Conservation (phyloP, 164 flowering plant species). For the Brasenia schreberi region DNA sequence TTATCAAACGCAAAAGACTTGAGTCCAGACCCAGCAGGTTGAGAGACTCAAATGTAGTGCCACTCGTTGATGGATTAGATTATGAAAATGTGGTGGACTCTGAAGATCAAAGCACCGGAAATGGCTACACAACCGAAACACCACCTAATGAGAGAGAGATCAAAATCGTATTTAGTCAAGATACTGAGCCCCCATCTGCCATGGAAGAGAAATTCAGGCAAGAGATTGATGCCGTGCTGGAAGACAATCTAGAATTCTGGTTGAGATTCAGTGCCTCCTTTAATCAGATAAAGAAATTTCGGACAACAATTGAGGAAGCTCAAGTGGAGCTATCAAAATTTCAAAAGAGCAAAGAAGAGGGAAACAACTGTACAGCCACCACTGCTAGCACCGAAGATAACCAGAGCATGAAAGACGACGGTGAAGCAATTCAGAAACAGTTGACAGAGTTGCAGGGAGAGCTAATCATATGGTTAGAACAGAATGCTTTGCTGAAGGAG, state of each 20-base stretch:
- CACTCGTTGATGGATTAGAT: neutral
- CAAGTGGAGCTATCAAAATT: slow-evolving; percentile 26
- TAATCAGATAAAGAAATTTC: slow-evolving; percentile 59
- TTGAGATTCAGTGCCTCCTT: slow-evolving; percentile 57
- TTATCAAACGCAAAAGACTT: neutral
- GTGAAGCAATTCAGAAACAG: slow-evolving; percentile 35
- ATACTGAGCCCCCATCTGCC: slow-evolving; percentile 11
- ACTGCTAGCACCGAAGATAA: neutral
- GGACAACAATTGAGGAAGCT: slow-evolving; percentile 38
- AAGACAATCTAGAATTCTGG: slow-evolving; percentile 72
- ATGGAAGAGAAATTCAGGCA: slow-evolving; percentile 44
- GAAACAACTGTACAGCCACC: slow-evolving; percentile 1
- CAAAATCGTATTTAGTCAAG: slow-evolving; percentile 9
- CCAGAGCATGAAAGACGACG: slow-evolving; percentile 23
- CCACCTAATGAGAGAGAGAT: slow-evolving; percentile 6
- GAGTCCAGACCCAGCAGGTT: neutral
- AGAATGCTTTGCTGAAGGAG: slow-evolving; percentile 36
- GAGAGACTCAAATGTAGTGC: neutral
- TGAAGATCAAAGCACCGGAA: neutral
- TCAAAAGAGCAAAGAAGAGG: slow-evolving; percentile 19
- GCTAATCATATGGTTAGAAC: slow-evolving; percentile 49
- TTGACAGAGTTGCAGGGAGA: slow-evolving; percentile 56
- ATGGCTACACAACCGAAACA: neutral
- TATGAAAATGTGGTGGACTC: neutral
- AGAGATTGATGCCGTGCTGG: slow-evolving; percentile 49